Base-by-base conservation (phyloP, 192 early-diverging fungal genomes). In the Dissophora globulifera region DNA sequence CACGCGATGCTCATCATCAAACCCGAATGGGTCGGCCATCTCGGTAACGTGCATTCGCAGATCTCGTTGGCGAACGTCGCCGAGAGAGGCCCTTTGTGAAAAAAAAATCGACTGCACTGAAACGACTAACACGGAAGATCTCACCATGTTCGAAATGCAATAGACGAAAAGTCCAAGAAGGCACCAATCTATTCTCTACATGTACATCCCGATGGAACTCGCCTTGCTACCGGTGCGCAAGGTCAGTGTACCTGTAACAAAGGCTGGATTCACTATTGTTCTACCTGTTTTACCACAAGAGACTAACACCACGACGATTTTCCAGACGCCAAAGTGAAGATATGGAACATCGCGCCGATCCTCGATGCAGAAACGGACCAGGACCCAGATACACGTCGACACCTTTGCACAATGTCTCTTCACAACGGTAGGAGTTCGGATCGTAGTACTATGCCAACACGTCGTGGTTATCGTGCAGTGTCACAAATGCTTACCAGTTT, bases 221-320 rank as follows among this genome's bases (percentile, higher is more conserved):
- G 91, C 29, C 80, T 98, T 19, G 96, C 93, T 32, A 98, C 94
- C 4, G 94, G 91, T 31, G 91, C 91, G 20, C 88, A 91, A 75
- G 92, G 91, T 92, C 16, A 30, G 1, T 23, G 13, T 52, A 17
- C 2, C 11, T 12, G 8, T 5, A 19, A 12, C 30, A 38, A 53
- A 8, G 7, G 9, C 30, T 9, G 10, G 29, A n/a, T n/a, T n/a
- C n/a, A n/a, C n/a, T n/a, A n/a, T n/a, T n/a, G n/a, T n/a, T n/a
- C n/a, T n/a, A n/a, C n/a, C n/a, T n/a, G n/a, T n/a, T n/a, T n/a
- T n/a, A n/a, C n/a, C n/a, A n/a, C n/a, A n/a, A n/a, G n/a, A n/a
- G n/a, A n/a, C n/a, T n/a, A n/a, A n/a, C n/a, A n/a, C n/a, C n/a
- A n/a, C n/a, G n/a, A n/a, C n/a, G n/a, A 65, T 52, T 3, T 16